A percentile compares a stretch with the other conserved stretches of the same genome.
phyloP scores from a whole-genome alignment of 495 filamentous ascomycete genomes.

The Xylaria palmicola region DNA sequence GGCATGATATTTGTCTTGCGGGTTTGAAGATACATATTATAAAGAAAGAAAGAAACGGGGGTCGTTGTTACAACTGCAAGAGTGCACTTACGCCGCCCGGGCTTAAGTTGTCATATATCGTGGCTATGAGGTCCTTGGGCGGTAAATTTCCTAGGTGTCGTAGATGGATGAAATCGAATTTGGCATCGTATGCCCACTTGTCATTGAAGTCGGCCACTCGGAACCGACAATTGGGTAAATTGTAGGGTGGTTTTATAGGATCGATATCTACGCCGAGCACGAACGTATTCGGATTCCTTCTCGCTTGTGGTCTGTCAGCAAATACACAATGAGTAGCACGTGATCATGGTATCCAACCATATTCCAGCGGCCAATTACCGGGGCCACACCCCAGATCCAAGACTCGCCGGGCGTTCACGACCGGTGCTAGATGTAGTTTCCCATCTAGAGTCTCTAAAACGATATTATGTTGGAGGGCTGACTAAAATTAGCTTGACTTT shows the following conservation, averaged over 20 bases:
- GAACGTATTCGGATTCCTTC: constrained; percentile 2
- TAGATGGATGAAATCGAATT: constrained; percentile 15
- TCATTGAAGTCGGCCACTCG: constrained; percentile 2
- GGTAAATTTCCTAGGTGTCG: constrained; percentile 3
- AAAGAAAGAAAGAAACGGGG: neutral
- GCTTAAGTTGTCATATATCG: constrained; percentile 6
- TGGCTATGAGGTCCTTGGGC: neutral
- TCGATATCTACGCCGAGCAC: constrained; percentile 10
- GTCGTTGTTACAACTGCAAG: neutral
- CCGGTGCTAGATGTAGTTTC: constrained; percentile 8
- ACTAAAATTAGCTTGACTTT: neutral
- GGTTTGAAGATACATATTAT: too few species aligned
- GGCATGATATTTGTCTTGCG: too few species aligned
- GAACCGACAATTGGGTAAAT: constrained; percentile 9
- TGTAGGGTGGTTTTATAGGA: neutral
- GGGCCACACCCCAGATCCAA: constrained; percentile 10
- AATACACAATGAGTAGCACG: neutral
- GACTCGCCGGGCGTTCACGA: constrained; percentile 7
- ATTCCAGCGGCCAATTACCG: constrained; percentile 10
- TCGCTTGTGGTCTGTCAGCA: constrained; percentile 7
- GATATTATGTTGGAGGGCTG: constrained; percentile 12
- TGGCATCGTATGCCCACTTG: neutral
- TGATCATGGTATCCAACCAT: neutral
- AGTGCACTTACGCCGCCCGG: constrained; percentile 11
- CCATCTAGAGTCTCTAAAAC: constrained; percentile 11